Base-by-base conservation (phyloP, 1,284 basidiomycete species). In the Pseudozyma hubeiensis region DNA sequence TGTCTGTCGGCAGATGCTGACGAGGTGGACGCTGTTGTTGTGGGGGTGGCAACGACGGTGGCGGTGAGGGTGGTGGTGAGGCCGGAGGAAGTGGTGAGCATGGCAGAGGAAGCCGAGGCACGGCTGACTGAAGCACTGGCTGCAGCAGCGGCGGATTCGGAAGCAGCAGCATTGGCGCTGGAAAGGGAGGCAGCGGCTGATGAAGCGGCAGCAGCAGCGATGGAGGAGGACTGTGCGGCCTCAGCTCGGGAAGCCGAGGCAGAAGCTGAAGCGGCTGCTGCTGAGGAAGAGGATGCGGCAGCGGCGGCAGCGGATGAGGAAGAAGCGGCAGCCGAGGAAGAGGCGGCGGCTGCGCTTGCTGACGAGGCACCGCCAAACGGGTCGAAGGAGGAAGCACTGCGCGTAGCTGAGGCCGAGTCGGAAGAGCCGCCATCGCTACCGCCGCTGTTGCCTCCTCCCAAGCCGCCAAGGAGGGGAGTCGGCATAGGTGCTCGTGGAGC, bases 11-110 rank as follows among this genome's bases (percentile, higher is more conserved):
- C 34, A 4, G 63, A 40, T 4, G 51, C 39, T 4, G 63, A 44
- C 6, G 51, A 16, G 9, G 61, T 57, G 14, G 69, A 51, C 1
- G 56, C 44, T 17, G n/a, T 34, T 5, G 47, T 43, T 1, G 59
- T 49, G 11, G 62, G 58, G 4, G 61, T 57, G 5, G 64, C 57
- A 13, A 59, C 59, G 29, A 59, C 70, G 7, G 58, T 64, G 10
- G 61, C 51, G 14, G 64, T 67, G 33, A 59, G 46, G n/a, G 66
- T 64, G 49, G 56, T 59, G 52, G 63, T 65, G 35, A 64, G 51
- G 34, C 61, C 66, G 13, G 37, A 37, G 17, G 69, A 64, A 19
- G 67, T 64, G 29, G 69, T 62, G 9, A 49, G 29, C 31, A 29
- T 14, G 3, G 54, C 34, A 8, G 58, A 37, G 10, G 71, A 60